Base-by-base conservation (phyloP, 2,329 filamentous ascomycete genomes). In the Aspergillus novoparasiticus region DNA sequence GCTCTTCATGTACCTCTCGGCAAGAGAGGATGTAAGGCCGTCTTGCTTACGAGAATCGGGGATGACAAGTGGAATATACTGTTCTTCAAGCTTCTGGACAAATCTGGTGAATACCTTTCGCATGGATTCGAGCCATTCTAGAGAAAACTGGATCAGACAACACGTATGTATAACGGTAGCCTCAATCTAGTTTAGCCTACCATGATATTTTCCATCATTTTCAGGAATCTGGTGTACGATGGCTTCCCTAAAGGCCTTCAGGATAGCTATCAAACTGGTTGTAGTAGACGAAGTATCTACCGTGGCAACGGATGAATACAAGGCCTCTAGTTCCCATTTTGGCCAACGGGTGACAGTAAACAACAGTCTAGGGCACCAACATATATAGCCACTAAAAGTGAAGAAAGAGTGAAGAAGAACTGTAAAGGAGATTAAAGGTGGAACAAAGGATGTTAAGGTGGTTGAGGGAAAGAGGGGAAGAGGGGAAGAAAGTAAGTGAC, bases 261-360 rank as follows among this genome's bases (percentile, higher is more conserved):
- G 64, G 67, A 19, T 69, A 69, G 34, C 64, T 69, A 58, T 70
- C 67, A 12, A 51, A 64, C 10, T 66, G 61, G 32, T 68, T 70
- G 43, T 64, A 64, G 57, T 69, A 68, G 58, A 64, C 43, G 26
- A 66, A 69, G 56, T 66, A 70, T 65, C 67, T 64, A 57, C 67
- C 64, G 16, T 59, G 61, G 48, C 63, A 70, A 50, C 66, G 67
- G 36, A 68, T 36, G 50, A 66, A 61, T 43, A 66, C 2, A 43
- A 66, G 60, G 28, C 63, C 67, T 51, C 62, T 61, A 12, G 64
- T 68, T 6, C 65, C 68, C 67, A 70, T 68, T 16, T 43, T 58
- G 48, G 11, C 11, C 19, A 10, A n/a, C 21, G 4, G 16, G 28
- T 4, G 28, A 53, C n/a, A 14, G 1, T 9, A 6, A 8, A 48